Evolutionary conservation across 371 early-diverging fungal species (phyloP).

Genomic region (Zychaea mexicana): DNA sequence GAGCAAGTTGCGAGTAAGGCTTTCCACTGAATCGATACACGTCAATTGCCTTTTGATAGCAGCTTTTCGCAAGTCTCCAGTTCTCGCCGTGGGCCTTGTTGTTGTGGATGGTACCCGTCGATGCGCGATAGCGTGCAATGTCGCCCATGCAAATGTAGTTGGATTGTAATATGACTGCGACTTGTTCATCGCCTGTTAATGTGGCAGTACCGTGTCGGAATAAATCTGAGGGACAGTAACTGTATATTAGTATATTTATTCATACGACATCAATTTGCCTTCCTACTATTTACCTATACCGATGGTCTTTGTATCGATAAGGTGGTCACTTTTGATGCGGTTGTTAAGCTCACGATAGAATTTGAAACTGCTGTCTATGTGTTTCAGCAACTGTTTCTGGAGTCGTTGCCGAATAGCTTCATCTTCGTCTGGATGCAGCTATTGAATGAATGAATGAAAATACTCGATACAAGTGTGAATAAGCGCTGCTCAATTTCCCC

Average conservation of each 20-base stretch:
- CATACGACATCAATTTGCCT: background rate
- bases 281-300: constrained; percentile 32
- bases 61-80: constrained; percentile 36
- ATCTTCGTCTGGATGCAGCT: constrained; percentile 10
- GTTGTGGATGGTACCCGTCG: constrained; percentile 18
- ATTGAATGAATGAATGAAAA: background rate
- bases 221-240: constrained; percentile 13
- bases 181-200: constrained; percentile 24
- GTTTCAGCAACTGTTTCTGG: constrained; percentile 26
- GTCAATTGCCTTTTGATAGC: constrained; percentile 47
- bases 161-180: constrained; percentile 37
- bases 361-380: constrained; percentile 39
- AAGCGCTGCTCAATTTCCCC: background rate
- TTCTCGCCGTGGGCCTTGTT: constrained; percentile 20
- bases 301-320: constrained; percentile 39
- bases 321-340: constrained; percentile 30
- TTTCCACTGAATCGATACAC: constrained; percentile 48
- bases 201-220: constrained; percentile 15
- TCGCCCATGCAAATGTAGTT: constrained; percentile 55
- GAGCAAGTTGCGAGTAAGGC: constrained; percentile 51
- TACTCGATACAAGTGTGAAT: background rate
- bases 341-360: constrained; percentile 47
- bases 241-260: background rate
- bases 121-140: constrained; percentile 49
- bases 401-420: constrained; percentile 13